Conservation (phyloP, 1,139 yeast genomes). For the Blastobotrys illinoisensis region DNA sequence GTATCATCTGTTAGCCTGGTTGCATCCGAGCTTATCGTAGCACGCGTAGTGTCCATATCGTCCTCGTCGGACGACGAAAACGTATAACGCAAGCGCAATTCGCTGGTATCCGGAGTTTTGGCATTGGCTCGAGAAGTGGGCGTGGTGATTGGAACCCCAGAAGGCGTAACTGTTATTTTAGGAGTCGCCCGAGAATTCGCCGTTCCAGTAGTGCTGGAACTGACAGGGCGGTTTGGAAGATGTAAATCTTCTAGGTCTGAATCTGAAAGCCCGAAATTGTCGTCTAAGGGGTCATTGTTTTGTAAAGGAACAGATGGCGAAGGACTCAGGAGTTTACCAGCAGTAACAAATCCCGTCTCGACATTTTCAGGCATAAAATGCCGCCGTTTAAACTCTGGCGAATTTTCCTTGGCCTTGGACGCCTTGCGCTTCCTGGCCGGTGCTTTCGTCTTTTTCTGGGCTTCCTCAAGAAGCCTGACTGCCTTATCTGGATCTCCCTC, state of each 20-base stretch:
- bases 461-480: conserved; percentile 4
- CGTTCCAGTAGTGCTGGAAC: no score
- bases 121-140: neutral
- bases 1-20: neutral
- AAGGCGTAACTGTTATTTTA: neutral
- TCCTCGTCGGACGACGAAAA: neutral
- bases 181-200: neutral
- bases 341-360: conserved; percentile 60
- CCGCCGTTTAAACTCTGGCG: conserved; percentile 32
- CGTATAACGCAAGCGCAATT: neutral
- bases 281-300: neutral
- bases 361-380: conserved; percentile 82
- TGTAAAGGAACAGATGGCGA: neutral
- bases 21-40: neutral
- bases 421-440: conserved; percentile 4
- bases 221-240: neutral
- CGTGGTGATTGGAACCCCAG: no score
- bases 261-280: neutral
- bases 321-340: conserved; percentile 42
- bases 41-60: neutral
- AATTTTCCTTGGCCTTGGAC: conserved; percentile 17
- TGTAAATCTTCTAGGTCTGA: neutral
- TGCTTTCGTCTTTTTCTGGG: conserved; percentile 8
- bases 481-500: conserved; percentile 55
- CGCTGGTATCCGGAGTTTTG: neutral